Conservation (phyloP, 257 asterid genomes). For the Rubia yunnanensis region DNA sequence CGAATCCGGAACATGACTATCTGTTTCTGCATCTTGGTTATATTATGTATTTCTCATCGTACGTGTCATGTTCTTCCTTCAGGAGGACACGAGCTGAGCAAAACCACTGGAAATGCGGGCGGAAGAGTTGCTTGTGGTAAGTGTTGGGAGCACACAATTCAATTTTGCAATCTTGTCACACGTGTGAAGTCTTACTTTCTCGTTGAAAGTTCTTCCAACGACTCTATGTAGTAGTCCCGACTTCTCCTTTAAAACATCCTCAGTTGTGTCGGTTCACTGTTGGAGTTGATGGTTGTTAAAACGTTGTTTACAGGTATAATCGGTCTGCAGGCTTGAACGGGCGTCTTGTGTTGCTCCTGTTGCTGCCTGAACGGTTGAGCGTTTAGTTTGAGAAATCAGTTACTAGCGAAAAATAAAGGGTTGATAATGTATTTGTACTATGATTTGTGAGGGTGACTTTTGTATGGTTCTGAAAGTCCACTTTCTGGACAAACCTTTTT, state of each 20-base stretch:
- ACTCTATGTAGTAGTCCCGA: background rate
- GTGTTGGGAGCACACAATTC: slow-evolving; percentile 6
- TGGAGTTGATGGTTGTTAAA: background rate
- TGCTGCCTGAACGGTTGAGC: background rate
- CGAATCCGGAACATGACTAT: background rate
- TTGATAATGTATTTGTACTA: background rate
- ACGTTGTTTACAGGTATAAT: slow-evolving; percentile 68
- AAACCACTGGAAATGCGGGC: slow-evolving; percentile 95
- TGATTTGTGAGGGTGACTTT: background rate
- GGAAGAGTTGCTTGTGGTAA: slow-evolving; percentile 95
- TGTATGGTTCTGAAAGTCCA: background rate
- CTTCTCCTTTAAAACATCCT: background rate
- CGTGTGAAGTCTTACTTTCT: background rate
- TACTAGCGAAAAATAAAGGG: slow-evolving; percentile 10
- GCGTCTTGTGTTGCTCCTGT: background rate
- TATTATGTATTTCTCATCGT: background rate
- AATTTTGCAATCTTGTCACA: background rate
- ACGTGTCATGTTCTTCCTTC: slow-evolving; percentile 6
- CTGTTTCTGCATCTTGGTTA: background rate
- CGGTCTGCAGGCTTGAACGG: slow-evolving; percentile 78
- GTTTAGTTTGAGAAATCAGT: background rate
- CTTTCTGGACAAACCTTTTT: background rate
- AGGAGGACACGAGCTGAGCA: slow-evolving; percentile 99
- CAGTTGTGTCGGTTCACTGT: background rate
- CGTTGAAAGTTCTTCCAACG: background rate